Base-by-base conservation (phyloP, 345 rosid species). In the Camelina sativa region DNA sequence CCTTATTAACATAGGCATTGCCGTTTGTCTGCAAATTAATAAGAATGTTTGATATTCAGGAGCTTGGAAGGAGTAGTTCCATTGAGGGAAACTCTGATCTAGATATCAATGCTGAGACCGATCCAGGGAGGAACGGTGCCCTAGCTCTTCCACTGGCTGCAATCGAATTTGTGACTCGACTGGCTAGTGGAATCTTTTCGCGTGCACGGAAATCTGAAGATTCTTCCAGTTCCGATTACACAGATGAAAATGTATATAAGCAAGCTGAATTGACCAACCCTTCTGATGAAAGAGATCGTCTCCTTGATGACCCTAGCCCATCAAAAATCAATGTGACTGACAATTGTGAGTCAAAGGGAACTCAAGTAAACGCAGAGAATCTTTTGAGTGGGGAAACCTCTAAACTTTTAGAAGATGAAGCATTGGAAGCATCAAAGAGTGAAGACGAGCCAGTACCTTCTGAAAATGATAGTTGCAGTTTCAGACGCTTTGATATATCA, bases 91-190 rank as follows among this genome's bases (percentile, higher is more conserved):
- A 74, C 71, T 77, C 89, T 38, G 90, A 80, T 68, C 80, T 68
- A 11, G 87, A 81, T 46, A 88, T 60, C 46, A 71, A 53, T 64
- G 54, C 61, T 6, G 88, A 84, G 46, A 79, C 75, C 58, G 83
- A 77, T 67, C 81, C 87, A 56, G 96, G 87, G 74, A 85, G 83
- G 78, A 92, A 82, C 75, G 77, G 89, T 30, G 95, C 92, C 47
- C 81, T 92, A 52, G 84, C 94, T 84, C 86, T 94, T 73, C 92
- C 98, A 51, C 82, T 86, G 70, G 93, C 97, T 73, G 98, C 96
- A 16, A 80, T 94, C 74, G 98, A 81, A 75, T 89, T 91, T 84
- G 88, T 91, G 58, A 82, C 91, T 65, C 85, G 93, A 79, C 67
- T 94, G 60, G 98, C 98, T 15, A 78, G 85, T 62, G 98, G 95